phyloP scores from a whole-genome alignment of 345 rosid species.

The Eucalyptus curtisii region DNA sequence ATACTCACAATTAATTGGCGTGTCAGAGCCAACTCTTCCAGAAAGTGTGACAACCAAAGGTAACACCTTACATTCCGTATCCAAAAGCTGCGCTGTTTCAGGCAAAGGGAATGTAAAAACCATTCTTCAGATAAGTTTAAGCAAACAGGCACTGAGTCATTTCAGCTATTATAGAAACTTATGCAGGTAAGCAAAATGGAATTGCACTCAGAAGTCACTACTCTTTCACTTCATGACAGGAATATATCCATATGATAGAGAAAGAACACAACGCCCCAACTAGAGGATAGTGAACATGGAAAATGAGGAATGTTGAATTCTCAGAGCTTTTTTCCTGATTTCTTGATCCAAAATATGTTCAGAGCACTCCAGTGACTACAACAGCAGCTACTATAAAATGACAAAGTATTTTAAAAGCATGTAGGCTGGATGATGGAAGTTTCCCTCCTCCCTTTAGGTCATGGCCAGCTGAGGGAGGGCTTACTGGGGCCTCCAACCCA shows the following conservation, averaged over 20 bases:
- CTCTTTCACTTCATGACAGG: not conserved
- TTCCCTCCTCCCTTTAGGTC: not conserved
- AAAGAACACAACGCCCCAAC: not conserved
- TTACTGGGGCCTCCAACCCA: not conserved
- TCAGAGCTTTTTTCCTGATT: too few species aligned
- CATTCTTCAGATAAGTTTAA: not conserved
- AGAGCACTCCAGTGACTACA: too few species aligned
- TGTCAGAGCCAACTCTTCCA: constrained; percentile 80
- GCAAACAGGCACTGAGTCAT: not conserved
- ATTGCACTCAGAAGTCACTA: not conserved
- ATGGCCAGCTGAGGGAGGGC: not conserved
- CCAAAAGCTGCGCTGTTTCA: constrained; percentile 65
- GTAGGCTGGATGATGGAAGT: not conserved
- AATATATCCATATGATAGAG: not conserved
- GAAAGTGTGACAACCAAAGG: constrained; percentile 66
- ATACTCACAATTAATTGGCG: constrained; percentile 67
- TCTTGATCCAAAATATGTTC: too few species aligned
- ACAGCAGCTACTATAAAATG: too few species aligned
- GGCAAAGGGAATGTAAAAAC: not conserved
- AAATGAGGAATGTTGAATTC: too few species aligned
- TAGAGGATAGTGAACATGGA: not conserved
- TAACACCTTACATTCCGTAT: constrained; percentile 54
- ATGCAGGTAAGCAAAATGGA: not conserved
- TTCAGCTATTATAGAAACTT: not conserved
- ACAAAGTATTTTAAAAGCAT: too few species aligned